Percentiles rank a stretch among this genome's conserved stretches.
phyloP scores from a whole-genome alignment of 2,329 filamentous ascomycete genomes.

The Colletotrichum kahawae region DNA sequence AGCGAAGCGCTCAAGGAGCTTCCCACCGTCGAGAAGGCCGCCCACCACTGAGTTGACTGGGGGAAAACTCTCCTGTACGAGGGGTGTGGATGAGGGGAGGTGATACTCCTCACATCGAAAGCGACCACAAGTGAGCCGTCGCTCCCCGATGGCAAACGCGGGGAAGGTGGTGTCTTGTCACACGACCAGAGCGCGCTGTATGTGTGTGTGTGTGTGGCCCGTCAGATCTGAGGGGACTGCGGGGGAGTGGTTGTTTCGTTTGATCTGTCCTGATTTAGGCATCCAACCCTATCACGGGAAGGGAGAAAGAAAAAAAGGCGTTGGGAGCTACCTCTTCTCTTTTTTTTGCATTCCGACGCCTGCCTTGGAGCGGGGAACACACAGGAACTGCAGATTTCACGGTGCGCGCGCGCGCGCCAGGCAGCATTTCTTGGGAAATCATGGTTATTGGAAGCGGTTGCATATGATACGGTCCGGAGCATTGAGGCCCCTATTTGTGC shows the following conservation, averaged over 20 bases:
- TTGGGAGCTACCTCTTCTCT: not conserved
- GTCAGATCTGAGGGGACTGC: not conserved
- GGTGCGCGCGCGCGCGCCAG: not conserved
- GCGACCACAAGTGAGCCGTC: not conserved
- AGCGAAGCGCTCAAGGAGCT: slow-evolving; percentile 82
- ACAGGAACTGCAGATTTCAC: not conserved
- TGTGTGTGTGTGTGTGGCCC: not conserved
- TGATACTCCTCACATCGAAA: not conserved
- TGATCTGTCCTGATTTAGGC: not conserved
- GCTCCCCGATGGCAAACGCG: not conserved
- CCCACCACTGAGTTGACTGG: slow-evolving; percentile 37
- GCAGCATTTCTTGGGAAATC: not conserved
- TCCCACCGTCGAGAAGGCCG: slow-evolving; percentile 57
- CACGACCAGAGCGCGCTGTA: not conserved
- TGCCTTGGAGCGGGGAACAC: not conserved
- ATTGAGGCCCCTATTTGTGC: not conserved
- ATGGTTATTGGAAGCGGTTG: not conserved
- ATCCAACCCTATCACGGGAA: not conserved
- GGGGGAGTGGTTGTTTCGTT: not conserved
- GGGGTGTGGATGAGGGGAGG: not conserved
- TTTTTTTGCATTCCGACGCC: not conserved
- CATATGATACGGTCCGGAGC: not conserved
- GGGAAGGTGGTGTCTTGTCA: not conserved
- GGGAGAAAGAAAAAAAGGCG: not conserved
- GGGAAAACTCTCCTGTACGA: not conserved